Evolutionary conservation across 208 protist genomes (phyloP).

Genomic region (Trypanosoma caninum): DNA sequence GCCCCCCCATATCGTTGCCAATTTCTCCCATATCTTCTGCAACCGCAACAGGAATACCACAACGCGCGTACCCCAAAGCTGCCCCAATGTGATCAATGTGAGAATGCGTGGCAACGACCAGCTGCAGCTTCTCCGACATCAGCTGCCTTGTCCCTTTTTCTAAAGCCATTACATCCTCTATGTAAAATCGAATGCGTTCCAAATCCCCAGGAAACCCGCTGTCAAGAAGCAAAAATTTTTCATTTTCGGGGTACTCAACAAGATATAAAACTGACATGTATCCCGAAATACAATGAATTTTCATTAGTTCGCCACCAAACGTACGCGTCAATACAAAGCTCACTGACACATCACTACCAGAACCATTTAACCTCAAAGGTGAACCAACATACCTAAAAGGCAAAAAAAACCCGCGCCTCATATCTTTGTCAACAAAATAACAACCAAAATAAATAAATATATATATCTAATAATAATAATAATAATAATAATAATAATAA

Average conservation of each 20-base stretch:
- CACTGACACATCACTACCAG: constrained; percentile 28
- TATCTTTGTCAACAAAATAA: constrained; percentile 2
- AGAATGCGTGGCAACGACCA: constrained; percentile 37
- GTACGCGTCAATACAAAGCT: constrained; percentile 26
- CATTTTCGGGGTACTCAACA: constrained; percentile 31
- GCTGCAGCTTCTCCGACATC: constrained; percentile 31
- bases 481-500: neutral
- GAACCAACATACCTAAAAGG: constrained; percentile 31
- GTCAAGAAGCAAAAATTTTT: constrained; percentile 41
- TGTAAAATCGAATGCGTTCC: constrained; percentile 34
- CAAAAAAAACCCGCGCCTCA: neutral
- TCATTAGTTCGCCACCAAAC: constrained; percentile 28
- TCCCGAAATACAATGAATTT: constrained; percentile 40
- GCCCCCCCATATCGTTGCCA: constrained; percentile 19
- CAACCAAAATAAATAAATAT: constrained; percentile 21
- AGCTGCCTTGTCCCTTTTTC: constrained; percentile 6
- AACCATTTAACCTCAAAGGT: constrained; percentile 24
- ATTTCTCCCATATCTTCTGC: constrained; percentile 26
- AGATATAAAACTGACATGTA: constrained; percentile 39
- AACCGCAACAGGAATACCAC: constrained; percentile 28
- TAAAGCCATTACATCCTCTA: constrained; percentile 36
- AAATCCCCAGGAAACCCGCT: constrained; percentile 42
- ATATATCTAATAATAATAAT: neutral
- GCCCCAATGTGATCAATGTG: constrained; percentile 50
- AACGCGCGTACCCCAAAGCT: constrained; percentile 21